Percentiles rank a stretch among this genome's conserved stretches.
phyloP scores from a whole-genome alignment of 768 basidiomycete species.

The Boletus sensibilis region DNA sequence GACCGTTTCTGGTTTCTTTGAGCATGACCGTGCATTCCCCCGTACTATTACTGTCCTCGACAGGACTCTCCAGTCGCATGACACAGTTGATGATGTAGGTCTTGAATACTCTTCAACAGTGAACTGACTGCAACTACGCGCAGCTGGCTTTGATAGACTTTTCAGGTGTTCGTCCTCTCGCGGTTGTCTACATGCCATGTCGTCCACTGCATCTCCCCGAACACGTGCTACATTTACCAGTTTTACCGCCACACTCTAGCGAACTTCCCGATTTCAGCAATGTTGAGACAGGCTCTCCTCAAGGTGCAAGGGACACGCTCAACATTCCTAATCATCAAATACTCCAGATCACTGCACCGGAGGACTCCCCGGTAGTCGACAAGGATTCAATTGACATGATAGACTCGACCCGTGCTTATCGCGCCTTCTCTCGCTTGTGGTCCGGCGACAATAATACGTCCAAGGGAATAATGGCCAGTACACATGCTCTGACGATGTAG shows the following conservation, averaged over 20 bases:
- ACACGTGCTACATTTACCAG: conserved; percentile 58
- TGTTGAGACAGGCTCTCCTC: conserved; percentile 24
- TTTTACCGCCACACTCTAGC: conserved; percentile 22
- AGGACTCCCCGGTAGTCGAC: conserved; percentile 44
- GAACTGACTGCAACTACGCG: conserved; percentile 31
- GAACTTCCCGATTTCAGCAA: conserved; percentile 29
- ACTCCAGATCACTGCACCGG: conserved; percentile 36
- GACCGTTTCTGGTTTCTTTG: conserved; percentile 26
- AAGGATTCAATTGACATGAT: conserved; percentile 43
- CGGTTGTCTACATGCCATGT: conserved; percentile 65
- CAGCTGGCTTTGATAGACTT: conserved; percentile 42
- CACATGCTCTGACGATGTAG: conserved; percentile 68
- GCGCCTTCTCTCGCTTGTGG: conserved; percentile 47
- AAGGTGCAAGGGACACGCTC: conserved; percentile 45
- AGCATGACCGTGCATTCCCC: conserved; percentile 28
- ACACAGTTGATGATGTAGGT: conserved; percentile 30
- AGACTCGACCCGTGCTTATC: conserved; percentile 42
- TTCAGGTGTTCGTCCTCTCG: conserved; percentile 55
- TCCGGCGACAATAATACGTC: conserved; percentile 32
- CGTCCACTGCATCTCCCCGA: conserved; percentile 35
- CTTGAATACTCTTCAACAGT: conserved; percentile 11
- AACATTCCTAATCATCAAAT: conserved; percentile 42
- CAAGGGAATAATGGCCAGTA: conserved; percentile 45
- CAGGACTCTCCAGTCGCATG: conserved; percentile 27
- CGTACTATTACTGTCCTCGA: conserved; percentile 40